Conservation (phyloP, 2,329 filamentous ascomycete species). For the Calonectria henricotiae region DNA sequence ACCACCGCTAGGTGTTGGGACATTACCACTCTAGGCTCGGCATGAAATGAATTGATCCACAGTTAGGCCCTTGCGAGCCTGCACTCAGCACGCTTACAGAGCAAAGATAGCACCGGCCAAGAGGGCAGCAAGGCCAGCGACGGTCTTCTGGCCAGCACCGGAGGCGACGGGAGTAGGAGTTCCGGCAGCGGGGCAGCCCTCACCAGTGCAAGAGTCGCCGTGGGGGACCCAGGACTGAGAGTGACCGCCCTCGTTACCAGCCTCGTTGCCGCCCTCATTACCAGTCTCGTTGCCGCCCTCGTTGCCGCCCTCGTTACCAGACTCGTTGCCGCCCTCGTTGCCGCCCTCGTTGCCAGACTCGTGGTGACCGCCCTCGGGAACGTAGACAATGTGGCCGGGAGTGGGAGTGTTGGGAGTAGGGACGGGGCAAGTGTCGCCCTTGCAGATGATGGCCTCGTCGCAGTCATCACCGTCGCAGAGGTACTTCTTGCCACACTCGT, state of each 20-base stretch:
- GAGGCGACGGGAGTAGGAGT: conserved; percentile 41
- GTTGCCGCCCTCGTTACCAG: not conserved
- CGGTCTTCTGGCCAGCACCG: conserved; percentile 50
- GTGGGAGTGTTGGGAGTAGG: conserved; percentile 29
- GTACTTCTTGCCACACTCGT: conserved; percentile 56
- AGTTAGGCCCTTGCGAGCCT: conserved; percentile 14
- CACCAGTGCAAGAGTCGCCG: conserved; percentile 9
- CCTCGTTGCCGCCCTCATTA: not conserved
- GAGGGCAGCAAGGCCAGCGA: conserved; percentile 46
- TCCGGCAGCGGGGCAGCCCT: conserved; percentile 18
- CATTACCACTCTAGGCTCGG: conserved; percentile 27
- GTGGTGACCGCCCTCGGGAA: conserved; percentile 3
- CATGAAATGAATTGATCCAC: conserved; percentile 33
- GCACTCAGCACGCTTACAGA: conserved; percentile 44
- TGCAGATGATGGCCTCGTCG: conserved; percentile 52
- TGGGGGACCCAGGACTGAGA: conserved; percentile 6
- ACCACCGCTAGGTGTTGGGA: conserved; percentile 28
- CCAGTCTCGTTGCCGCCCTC: not conserved
- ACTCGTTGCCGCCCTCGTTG: not conserved
- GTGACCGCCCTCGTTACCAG: not conserved
- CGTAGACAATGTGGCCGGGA: conserved; percentile 25
- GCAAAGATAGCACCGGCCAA: conserved; percentile 50
- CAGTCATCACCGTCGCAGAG: conserved; percentile 56
- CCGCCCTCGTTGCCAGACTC: not conserved
- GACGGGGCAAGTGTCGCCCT: conserved; percentile 49